These are phyloP conservation scores for Amborella trichopoda DNA, from an alignment of 164 flowering plant genomes.

Conservation along the genomic window DNA sequence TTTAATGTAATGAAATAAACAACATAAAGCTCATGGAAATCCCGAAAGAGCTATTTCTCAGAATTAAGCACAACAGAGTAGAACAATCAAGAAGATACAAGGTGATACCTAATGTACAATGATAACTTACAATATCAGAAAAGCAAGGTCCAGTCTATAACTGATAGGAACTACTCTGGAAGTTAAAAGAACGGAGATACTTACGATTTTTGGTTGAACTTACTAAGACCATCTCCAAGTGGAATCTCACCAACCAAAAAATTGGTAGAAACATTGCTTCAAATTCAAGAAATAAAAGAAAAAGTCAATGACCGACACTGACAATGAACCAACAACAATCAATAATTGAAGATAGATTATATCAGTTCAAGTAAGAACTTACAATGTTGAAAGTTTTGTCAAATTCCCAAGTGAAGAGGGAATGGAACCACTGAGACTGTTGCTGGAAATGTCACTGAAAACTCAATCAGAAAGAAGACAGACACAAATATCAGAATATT, in stretches of 20 bases:
- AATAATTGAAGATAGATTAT: not conserved
- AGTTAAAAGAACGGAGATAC: constrained; percentile 12
- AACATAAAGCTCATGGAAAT: too few species aligned
- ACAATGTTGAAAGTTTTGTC: constrained; percentile 54
- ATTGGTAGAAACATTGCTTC: constrained; percentile 80
- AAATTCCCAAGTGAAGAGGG: constrained; percentile 75
- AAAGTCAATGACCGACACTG: too few species aligned
- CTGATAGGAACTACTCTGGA: not conserved
- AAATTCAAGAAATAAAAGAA: constrained; percentile 6
- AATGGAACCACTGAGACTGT: constrained; percentile 69
- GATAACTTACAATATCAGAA: too few species aligned
- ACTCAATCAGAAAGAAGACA: too few species aligned
- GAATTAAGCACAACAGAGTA: too few species aligned
- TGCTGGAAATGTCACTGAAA: constrained; percentile 85
- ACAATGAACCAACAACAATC: too few species aligned
- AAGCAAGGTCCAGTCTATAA: too few species aligned
- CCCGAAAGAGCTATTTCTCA: too few species aligned
- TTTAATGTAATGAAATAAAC: too few species aligned
- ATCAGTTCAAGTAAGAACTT: constrained; percentile 18
- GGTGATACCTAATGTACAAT: too few species aligned
- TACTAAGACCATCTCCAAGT: constrained; percentile 49
- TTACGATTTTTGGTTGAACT: constrained; percentile 67
- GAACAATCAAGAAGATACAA: too few species aligned
- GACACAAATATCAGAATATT: too few species aligned
- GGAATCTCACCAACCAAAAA: constrained; percentile 80